phyloP scores from a whole-genome alignment of 2,329 filamentous ascomycete species.

The Scedosporium dehoogii region DNA sequence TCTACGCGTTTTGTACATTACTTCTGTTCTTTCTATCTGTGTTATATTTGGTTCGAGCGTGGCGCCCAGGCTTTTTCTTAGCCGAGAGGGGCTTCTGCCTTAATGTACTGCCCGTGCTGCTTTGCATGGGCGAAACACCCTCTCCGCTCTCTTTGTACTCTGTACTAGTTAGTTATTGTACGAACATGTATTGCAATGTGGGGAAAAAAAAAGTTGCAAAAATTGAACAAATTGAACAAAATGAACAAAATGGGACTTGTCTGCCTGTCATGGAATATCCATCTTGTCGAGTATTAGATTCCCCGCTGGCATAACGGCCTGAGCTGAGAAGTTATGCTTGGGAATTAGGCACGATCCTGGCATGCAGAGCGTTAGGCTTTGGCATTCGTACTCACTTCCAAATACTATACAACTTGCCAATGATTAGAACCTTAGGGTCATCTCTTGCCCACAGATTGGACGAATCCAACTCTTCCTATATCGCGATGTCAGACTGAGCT shows the following conservation, averaged over 20 bases:
- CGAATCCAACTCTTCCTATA: too few relatives aligned
- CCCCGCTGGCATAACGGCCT: too few relatives aligned
- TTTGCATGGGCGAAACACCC: background rate
- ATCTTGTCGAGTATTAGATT: too few relatives aligned
- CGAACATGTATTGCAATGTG: background rate
- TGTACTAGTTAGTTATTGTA: background rate
- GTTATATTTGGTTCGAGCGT: background rate
- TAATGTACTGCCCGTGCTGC: background rate
- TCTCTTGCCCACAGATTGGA: too few relatives aligned
- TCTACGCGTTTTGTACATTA: constrained; percentile 1
- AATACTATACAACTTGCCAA: too few relatives aligned
- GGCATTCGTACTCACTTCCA: too few relatives aligned
- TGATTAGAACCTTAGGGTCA: too few relatives aligned
- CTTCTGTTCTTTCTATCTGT: background rate
- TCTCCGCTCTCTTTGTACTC: constrained; percentile 4
- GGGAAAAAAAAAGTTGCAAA: background rate
- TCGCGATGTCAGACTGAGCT: background rate
- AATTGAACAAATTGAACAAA: background rate
- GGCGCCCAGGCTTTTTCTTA: background rate
- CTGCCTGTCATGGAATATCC: too few relatives aligned
- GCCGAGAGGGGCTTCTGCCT: constrained; percentile 1
- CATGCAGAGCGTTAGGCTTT: too few relatives aligned
- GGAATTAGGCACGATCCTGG: too few relatives aligned
- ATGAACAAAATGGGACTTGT: background rate
- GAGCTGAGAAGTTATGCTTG: too few relatives aligned